These are phyloP conservation scores for sweet orange (Citrus sinensis) DNA, from an alignment of 345 rosid genomes.

Conservation along the genomic window DNA sequence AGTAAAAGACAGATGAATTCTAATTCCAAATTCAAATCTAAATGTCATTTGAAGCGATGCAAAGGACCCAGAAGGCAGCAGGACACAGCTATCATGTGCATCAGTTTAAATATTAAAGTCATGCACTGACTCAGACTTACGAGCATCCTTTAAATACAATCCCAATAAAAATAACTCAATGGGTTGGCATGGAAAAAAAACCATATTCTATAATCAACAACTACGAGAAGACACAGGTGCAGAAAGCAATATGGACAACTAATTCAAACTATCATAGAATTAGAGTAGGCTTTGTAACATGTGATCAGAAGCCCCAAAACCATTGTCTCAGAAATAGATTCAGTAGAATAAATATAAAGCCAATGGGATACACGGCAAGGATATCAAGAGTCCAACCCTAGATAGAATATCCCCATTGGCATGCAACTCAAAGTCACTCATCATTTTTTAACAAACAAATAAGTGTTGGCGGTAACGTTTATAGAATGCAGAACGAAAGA, in stretches of 20 bases:
- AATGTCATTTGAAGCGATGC: neutral
- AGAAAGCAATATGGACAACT: neutral
- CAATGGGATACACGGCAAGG: slow-evolving; percentile 20
- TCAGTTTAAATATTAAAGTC: neutral
- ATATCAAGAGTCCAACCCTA: slow-evolving; percentile 17
- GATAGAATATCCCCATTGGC: slow-evolving; percentile 28
- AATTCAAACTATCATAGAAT: slow-evolving; percentile 7
- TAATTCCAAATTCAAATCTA: neutral
- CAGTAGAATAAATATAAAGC: slow-evolving; percentile 9
- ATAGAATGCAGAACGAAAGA: slow-evolving; percentile 28
- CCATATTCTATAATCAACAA: neutral
- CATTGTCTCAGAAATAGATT: slow-evolving; percentile 5
- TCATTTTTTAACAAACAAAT: slow-evolving; percentile 32
- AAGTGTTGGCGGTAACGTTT: slow-evolving; percentile 20
- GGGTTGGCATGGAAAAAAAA: neutral
- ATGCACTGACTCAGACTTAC: neutral
- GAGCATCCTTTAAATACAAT: neutral
- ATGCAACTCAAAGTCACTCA: slow-evolving; percentile 23
- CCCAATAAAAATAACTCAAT: neutral
- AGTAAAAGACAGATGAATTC: neutral
- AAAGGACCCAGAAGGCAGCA: neutral
- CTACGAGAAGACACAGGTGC: neutral
- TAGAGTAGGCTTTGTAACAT: slow-evolving; percentile 1
- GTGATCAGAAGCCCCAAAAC: slow-evolving; percentile 4
- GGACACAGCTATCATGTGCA: neutral